Percentiles rank a stretch among this genome's conserved stretches.
These are phyloP conservation scores for Trametes pubescens DNA, from an alignment of 1,284 basidiomycete genomes.

Conservation along the genomic window DNA sequence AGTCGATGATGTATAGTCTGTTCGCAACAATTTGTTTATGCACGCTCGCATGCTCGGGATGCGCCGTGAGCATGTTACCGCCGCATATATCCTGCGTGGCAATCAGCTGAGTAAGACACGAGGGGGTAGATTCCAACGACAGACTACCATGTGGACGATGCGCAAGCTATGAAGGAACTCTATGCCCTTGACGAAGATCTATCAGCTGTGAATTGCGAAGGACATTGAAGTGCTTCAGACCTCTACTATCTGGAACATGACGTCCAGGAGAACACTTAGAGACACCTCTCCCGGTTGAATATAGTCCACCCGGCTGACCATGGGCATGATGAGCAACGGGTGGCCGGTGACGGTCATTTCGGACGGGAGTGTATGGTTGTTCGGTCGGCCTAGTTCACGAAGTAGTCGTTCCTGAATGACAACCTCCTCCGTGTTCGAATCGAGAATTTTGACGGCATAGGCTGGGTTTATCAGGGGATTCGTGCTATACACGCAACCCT, in stretches of 20 bases:
- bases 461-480: neutral
- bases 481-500: neutral
- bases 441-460: neutral
- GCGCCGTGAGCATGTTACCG: neutral
- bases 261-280: neutral
- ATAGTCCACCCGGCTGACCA: neutral
- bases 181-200: neutral
- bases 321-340: neutral
- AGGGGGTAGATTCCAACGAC: too few species aligned
- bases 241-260: neutral
- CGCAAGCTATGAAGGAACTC: constrained; percentile 6
- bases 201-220: neutral
- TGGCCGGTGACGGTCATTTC: neutral
- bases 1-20: constrained; percentile 1
- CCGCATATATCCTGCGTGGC: neutral
- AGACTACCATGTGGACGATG: constrained; percentile 10
- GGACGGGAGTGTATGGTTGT: neutral
- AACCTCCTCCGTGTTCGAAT: neutral
- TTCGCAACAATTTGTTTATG: neutral
- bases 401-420: neutral
- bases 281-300: neutral
- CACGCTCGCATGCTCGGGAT: neutral
- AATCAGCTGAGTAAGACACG: too few species aligned
- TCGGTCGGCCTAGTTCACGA: neutral
- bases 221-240: neutral